phyloP scores from a whole-genome alignment of 2,329 filamentous ascomycete genomes.

The Colletotrichum sp. region DNA sequence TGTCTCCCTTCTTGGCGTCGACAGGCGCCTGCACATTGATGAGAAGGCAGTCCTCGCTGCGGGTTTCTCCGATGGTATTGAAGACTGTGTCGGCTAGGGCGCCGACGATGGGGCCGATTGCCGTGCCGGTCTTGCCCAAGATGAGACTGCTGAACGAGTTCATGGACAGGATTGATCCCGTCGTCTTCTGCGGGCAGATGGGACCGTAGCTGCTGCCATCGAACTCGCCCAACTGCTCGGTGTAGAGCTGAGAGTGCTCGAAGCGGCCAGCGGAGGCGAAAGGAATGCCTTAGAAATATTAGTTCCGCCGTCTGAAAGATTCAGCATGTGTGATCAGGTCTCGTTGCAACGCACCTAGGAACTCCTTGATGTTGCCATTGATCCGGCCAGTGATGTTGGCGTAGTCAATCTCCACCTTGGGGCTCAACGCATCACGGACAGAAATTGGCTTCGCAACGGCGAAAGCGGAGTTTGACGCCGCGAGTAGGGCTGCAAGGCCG shows the following conservation, averaged over 20 bases:
- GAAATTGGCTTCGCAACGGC: not conserved
- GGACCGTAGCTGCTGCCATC: not conserved
- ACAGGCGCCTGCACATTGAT: slow-evolving; percentile 53
- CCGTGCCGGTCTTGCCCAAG: not conserved
- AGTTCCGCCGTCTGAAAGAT: rapidly evolving
- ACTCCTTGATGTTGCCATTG: not conserved
- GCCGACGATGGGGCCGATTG: not conserved
- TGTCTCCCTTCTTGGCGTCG: slow-evolving; percentile 42
- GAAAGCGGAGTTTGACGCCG: not conserved
- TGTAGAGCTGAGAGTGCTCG: slow-evolving; percentile 1
- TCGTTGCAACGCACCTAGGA: not conserved
- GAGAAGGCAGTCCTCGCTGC: slow-evolving; percentile 56
- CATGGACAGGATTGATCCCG: not conserved
- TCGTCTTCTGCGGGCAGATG: slow-evolving; percentile 5
- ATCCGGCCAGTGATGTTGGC: not conserved
- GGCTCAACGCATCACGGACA: not conserved
- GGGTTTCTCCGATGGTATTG: not conserved
- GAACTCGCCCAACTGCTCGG: not conserved
- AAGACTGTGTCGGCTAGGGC: slow-evolving; percentile 1
- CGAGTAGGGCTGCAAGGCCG: not conserved
- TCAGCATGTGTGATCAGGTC: rapidly evolving
- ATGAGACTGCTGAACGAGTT: slow-evolving; percentile 1
- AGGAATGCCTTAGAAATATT: not conserved
- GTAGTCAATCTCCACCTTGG: slow-evolving; percentile 1
- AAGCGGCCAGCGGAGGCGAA: slow-evolving; percentile 4